Conservation (phyloP, 768 basidiomycete species). For the Tremella mesenterica region DNA sequence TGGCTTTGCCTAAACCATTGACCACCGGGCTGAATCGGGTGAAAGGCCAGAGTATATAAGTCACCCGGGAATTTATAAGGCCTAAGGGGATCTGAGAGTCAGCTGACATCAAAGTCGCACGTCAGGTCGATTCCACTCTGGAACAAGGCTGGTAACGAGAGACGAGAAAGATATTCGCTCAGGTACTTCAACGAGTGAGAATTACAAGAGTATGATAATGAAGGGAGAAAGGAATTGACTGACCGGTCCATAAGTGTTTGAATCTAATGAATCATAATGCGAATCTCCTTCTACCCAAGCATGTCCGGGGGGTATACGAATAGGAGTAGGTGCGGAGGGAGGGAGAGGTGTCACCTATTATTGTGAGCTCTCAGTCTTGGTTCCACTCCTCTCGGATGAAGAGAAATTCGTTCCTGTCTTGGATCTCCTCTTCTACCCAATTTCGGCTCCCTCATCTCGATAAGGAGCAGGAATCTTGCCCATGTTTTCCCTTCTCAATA, state of each 20-base stretch:
- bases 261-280: slow-evolving; percentile 39
- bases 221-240: slow-evolving; percentile 13
- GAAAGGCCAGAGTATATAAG: slow-evolving; percentile 42
- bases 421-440: too few species aligned
- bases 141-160: too few species aligned
- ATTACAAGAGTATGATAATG: too few species aligned
- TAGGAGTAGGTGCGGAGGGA: slow-evolving; percentile 36
- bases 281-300: slow-evolving; percentile 47
- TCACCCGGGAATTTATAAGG: slow-evolving; percentile 39
- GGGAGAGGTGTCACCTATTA: slow-evolving; percentile 38
- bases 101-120: not conserved
- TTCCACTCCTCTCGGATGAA: too few species aligned
- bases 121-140: not conserved
- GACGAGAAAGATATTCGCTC: too few species aligned
- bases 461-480: too few species aligned
- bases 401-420: too few species aligned
- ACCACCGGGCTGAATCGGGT: slow-evolving; percentile 28
- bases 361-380: not conserved
- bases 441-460: too few species aligned
- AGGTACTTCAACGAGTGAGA: too few species aligned
- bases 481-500: too few species aligned
- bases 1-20: slow-evolving; percentile 22
- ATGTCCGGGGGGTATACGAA: slow-evolving; percentile 43
- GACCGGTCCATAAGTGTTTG: slow-evolving; percentile 45
- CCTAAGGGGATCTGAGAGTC: slow-evolving; percentile 36